Evolutionary conservation across 345 rosid species (phyloP).

Genomic region (Reutealis trisperma): DNA sequence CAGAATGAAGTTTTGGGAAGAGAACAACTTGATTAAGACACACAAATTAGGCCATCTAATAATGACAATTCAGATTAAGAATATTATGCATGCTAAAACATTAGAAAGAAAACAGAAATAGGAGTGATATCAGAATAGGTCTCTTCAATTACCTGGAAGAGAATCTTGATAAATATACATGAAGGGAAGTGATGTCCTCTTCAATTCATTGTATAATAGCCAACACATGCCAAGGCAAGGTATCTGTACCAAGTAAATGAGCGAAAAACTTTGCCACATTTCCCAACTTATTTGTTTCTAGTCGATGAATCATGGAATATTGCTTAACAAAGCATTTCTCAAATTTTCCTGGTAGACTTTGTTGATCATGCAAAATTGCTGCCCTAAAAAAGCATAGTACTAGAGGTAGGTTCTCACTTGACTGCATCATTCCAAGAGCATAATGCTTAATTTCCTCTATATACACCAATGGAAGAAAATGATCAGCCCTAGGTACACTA

Average conservation of each 20-base stretch:
- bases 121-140: neutral
- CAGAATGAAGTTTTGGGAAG: neutral
- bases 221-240: constrained; percentile 93
- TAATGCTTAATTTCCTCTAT: constrained; percentile 93
- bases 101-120: neutral
- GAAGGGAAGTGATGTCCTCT: constrained; percentile 96
- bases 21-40: neutral
- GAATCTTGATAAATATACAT: constrained; percentile 92
- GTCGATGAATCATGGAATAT: constrained; percentile 92
- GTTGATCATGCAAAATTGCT: constrained; percentile 94
- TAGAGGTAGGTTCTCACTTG: constrained; percentile 96
- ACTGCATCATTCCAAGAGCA: constrained; percentile 95
- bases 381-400: constrained; percentile 86
- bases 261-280: constrained; percentile 96
- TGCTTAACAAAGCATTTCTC: constrained; percentile 92
- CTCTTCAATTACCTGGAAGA: constrained; percentile 67
- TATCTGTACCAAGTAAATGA: constrained; percentile 88
- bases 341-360: constrained; percentile 84
- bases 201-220: constrained; percentile 85
- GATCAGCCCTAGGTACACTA: neutral
- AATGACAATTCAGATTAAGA: neutral
- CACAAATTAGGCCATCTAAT: neutral
- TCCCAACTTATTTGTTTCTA: constrained; percentile 83
- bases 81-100: neutral
- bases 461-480: constrained; percentile 22